Conservation (phyloP, 345 rosid species). For the Arabis alpina region DNA sequence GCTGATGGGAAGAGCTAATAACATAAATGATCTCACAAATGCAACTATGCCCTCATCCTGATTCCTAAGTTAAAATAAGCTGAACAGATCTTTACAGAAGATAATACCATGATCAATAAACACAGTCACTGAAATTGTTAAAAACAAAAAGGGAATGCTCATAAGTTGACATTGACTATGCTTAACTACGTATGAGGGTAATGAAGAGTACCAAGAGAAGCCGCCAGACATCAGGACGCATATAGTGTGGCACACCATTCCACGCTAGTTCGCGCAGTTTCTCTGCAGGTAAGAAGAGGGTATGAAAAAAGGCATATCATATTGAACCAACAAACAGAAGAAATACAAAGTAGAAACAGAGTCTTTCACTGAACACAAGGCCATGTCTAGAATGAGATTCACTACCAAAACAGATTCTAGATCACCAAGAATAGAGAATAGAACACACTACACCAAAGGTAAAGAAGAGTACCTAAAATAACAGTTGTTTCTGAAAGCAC, state of each 20-base stretch:
- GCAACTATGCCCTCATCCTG: neutral
- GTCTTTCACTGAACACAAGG: slow-evolving; percentile 10
- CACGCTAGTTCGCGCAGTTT: slow-evolving; percentile 89
- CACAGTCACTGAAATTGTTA: neutral
- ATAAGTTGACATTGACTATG: neutral
- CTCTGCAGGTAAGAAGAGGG: slow-evolving; percentile 51
- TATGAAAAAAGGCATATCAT: neutral
- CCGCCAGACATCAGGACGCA: slow-evolving; percentile 92
- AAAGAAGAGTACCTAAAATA: slow-evolving; percentile 64
- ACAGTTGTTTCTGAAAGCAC: slow-evolving; percentile 77
- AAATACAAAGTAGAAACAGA: neutral
- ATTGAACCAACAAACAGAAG: slow-evolving; percentile 15
- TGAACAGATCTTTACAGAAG: neutral
- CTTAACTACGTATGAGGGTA: slow-evolving; percentile 8
- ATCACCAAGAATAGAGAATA: neutral
- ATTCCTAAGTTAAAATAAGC: neutral
- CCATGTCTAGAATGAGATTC: slow-evolving; percentile 6
- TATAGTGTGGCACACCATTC: slow-evolving; percentile 95
- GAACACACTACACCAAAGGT: slow-evolving; percentile 1
- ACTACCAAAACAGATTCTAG: neutral
- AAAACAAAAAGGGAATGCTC: neutral
- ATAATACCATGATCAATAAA: neutral
- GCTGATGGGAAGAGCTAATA: slow-evolving; percentile 10
- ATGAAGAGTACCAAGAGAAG: slow-evolving; percentile 84
- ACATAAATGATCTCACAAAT: neutral